A percentile compares a stretch with the other conserved stretches of the same genome.
These are phyloP conservation scores for Fusarium sp. DNA, from an alignment of 2,329 filamentous ascomycete genomes.

Conservation along the genomic window DNA sequence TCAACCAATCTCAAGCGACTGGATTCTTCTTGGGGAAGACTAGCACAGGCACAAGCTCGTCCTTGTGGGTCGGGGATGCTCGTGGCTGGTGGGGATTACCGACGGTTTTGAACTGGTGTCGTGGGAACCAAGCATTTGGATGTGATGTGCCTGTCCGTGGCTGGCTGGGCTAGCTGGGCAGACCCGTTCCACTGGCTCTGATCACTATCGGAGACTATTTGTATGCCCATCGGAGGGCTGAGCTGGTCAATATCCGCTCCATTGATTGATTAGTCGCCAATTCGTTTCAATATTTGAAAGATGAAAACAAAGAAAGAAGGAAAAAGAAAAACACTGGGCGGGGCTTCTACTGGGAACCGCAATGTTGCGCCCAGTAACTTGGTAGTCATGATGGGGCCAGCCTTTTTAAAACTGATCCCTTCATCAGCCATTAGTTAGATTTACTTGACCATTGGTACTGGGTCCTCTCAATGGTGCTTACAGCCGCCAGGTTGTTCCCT, in stretches of 20 bases:
- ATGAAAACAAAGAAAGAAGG: background rate
- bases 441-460: slow-evolving; percentile 3
- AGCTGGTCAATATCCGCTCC: background rate
- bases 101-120: slow-evolving; percentile 29
- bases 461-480: slow-evolving; percentile 25
- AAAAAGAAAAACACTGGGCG: slow-evolving; percentile 18
- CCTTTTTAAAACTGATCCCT: slow-evolving; percentile 18
- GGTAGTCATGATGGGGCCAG: slow-evolving; percentile 21
- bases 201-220: background rate
- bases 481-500: slow-evolving; percentile 4
- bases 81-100: slow-evolving; percentile 40
- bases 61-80: slow-evolving; percentile 28
- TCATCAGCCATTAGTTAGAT: slow-evolving; percentile 24
- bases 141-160: slow-evolving; percentile 19
- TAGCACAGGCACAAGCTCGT: slow-evolving; percentile 35
- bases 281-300: background rate
- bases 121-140: slow-evolving; percentile 34
- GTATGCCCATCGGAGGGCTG: background rate
- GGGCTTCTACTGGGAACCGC: slow-evolving; percentile 36
- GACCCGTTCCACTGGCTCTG: slow-evolving; percentile 17
- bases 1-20: slow-evolving; percentile 36
- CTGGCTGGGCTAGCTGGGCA: slow-evolving; percentile 20
- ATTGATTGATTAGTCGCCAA: background rate
- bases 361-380: slow-evolving; percentile 34
- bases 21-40: slow-evolving; percentile 20